Percentiles rank a stretch among this genome's conserved stretches.
Conservation (phyloP, 2,329 filamentous ascomycete genomes). For the Xylariaceae sp. region DNA sequence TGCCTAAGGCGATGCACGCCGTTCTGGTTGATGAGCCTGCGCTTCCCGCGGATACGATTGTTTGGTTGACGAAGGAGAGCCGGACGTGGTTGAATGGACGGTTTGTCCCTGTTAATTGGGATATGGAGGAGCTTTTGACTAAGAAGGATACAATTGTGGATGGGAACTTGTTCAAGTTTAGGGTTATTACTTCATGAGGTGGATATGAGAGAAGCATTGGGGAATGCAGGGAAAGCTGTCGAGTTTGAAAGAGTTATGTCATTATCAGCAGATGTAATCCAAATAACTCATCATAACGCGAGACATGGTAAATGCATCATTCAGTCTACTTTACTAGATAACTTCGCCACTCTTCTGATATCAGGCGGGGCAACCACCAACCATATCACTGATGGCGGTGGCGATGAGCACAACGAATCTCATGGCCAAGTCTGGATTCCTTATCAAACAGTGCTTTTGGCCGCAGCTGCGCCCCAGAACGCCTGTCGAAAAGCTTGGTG, state of each 20-base stretch:
- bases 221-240: background rate
- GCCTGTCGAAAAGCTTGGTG: too few species aligned
- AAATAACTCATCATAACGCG: background rate
- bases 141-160: slow-evolving; percentile 30
- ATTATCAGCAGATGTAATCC: background rate
- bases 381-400: too few species aligned
- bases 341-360: too few species aligned
- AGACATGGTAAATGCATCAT: background rate
- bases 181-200: slow-evolving; percentile 9
- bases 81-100: slow-evolving; percentile 27
- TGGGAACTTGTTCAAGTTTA: slow-evolving; percentile 29
- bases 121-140: slow-evolving; percentile 30
- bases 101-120: slow-evolving; percentile 28
- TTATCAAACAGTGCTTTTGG: too few species aligned
- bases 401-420: too few species aligned
- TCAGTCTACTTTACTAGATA: too few species aligned
- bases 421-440: too few species aligned
- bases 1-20: slow-evolving; percentile 29
- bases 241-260: too few species aligned
- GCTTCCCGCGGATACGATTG: slow-evolving; percentile 26
- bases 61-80: slow-evolving; percentile 21
- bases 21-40: slow-evolving; percentile 26
- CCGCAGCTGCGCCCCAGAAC: too few species aligned
- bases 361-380: too few species aligned
- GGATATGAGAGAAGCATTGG: background rate